Base-by-base conservation (phyloP, 2,329 filamentous ascomycete species). In the Lasiodiplodia hormozganensis region DNA sequence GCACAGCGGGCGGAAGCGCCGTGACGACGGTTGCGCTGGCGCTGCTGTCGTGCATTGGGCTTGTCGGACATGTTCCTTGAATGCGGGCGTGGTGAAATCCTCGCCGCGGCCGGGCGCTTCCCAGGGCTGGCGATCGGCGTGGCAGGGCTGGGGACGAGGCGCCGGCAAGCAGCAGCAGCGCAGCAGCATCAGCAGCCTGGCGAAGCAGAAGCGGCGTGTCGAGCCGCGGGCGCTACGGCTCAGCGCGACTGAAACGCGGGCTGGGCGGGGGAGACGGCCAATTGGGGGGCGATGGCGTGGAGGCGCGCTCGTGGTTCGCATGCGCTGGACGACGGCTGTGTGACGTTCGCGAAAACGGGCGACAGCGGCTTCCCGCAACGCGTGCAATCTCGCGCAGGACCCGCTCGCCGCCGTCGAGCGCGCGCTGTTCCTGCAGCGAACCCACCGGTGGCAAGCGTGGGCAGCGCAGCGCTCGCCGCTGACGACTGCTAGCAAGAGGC, bases 161-260 rank as follows among this genome's bases (percentile, higher is more conserved):
- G 40, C 56, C 57, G 40, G 58, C 25, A 62, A 62, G 58, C 40
- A 62, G 38, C 58, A 58, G 18, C 54, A 25, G 54, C 54, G 34
- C 56, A 23, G 31, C 23, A 47, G 53, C 31, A 34, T 7, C 31
- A 34, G 31, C 31, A 34, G 31, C 31, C 31, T 34, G 11, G 31
- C 23, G 28, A 21, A n/a, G 43, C 18, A 47, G 10, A 47, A 47
- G 40, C 58, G 47, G 60, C 58, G 58, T 43, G 43, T 52, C 60
- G 43, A 52, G 60, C 60, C 34, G 43, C 60, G 60, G 60, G 60
- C 60, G 60, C 60, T 64, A 64, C 60, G 47, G 60, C 60, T 64
- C 60, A 38, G n/a, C 28, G 47, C 47, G 47, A 38, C 31, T 62
- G 60, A 64, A 64, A 64, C 60, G 60, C 43, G 58, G 43, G 28